Evolutionary conservation across 2,329 filamentous ascomycete species (phyloP).

Genomic region (Aureobasidium pullulans): DNA sequence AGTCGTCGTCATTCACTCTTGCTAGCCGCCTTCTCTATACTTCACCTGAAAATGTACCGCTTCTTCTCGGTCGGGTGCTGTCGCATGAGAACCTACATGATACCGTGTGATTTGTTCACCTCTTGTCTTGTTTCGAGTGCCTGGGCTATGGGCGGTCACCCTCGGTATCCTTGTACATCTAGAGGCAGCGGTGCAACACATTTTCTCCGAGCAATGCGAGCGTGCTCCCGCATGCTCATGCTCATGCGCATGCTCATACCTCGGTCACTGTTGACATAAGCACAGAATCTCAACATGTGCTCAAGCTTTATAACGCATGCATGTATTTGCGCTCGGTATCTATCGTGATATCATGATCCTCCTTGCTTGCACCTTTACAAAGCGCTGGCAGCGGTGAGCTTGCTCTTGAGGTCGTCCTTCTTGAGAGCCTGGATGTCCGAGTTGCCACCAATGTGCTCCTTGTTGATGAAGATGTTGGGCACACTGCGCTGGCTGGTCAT

Average conservation of each 20-base stretch:
- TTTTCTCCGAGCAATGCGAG: background rate
- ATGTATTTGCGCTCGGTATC: slow-evolving; percentile 10
- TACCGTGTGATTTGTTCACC: background rate
- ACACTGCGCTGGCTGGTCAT: slow-evolving; percentile 82
- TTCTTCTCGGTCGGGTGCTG: background rate
- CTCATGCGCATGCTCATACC: background rate
- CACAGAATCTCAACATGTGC: background rate
- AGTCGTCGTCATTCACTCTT: background rate
- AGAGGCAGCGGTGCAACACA: slow-evolving; percentile 5
- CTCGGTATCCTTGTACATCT: background rate
- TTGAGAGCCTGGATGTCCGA: slow-evolving; percentile 64
- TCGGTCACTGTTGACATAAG: background rate
- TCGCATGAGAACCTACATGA: background rate
- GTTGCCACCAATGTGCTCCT: slow-evolving; percentile 94
- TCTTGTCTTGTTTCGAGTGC: background rate
- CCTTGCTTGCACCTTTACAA: background rate
- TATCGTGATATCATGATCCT: slow-evolving; percentile 9
- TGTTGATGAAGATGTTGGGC: slow-evolving; percentile 87
- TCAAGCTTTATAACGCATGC: slow-evolving; percentile 1
- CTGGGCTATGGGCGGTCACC: background rate
- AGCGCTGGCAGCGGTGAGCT: slow-evolving; percentile 13
- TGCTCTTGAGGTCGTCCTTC: slow-evolving; percentile 16
- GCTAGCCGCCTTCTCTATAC: background rate
- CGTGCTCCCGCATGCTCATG: background rate
- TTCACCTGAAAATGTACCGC: background rate